These are phyloP conservation scores for Chenopodium suecicum DNA, from an alignment of 148 eudicot species.

Conservation along the genomic window DNA sequence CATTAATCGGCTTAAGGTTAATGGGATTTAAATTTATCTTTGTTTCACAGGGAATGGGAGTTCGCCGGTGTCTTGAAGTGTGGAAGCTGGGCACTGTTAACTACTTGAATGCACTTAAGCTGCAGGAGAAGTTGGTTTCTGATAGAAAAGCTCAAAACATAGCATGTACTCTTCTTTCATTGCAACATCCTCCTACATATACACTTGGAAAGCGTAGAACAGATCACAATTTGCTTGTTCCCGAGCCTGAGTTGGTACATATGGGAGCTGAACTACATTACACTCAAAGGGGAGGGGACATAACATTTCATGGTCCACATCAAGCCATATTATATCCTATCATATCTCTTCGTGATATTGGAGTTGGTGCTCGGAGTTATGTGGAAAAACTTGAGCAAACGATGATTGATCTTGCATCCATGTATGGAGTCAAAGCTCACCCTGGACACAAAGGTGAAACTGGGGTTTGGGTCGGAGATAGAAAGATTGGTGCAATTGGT, in stretches of 20 bases:
- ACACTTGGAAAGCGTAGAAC: slow-evolving; percentile 90
- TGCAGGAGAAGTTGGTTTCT: slow-evolving; percentile 67
- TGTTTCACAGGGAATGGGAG: slow-evolving; percentile 50
- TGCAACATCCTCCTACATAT: slow-evolving; percentile 92
- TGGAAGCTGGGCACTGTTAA: slow-evolving; percentile 83
- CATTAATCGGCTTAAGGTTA: too few relatives aligned
- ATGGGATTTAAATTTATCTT: too few relatives aligned
- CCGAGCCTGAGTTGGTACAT: slow-evolving; percentile 55
- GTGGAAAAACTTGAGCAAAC: slow-evolving; percentile 82
- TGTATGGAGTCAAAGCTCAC: slow-evolving; percentile 66
- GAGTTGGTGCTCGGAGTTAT: slow-evolving; percentile 80
- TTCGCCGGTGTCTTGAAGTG: slow-evolving; percentile 55
- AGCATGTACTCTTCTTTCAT: slow-evolving; percentile 57
- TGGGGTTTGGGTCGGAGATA: slow-evolving; percentile 86
- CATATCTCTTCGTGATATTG: slow-evolving; percentile 66
- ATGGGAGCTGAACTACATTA: slow-evolving; percentile 93
- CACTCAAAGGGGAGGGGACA: slow-evolving; percentile 85
- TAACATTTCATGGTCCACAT: slow-evolving; percentile 83
- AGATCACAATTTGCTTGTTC: slow-evolving; percentile 64
- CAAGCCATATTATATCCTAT: slow-evolving; percentile 86
- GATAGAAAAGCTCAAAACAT: slow-evolving; percentile 63
- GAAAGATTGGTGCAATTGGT: slow-evolving; percentile 91
- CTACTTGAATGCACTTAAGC: slow-evolving; percentile 69
- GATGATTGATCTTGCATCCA: slow-evolving; percentile 76
- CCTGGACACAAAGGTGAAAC: slow-evolving; percentile 66